Base-by-base conservation (phyloP, 495 filamentous ascomycete species). In the Aspergillus bridgeri region DNA sequence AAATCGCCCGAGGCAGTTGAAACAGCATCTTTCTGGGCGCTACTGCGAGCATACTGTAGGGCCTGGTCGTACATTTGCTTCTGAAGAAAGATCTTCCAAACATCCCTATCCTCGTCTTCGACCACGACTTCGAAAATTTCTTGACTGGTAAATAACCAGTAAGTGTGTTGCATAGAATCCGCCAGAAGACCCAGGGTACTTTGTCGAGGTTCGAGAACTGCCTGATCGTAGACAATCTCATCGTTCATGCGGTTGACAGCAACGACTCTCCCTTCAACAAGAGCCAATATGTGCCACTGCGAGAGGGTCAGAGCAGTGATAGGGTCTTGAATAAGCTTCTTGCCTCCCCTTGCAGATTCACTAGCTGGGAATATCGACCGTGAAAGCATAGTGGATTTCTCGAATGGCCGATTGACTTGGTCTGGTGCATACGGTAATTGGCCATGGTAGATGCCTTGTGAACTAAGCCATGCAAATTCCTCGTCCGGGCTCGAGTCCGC, bases 81-180 rank as follows among this genome's bases (percentile, higher is more conserved):
- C 60, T 87, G 80, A 24, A 97, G 73, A 80, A 96, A 87, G 20
- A 97, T 88, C 66, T 89, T 89, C 94, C 94, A 98, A 24, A 97
- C 82, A 74, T 98, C 92, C 61, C 93, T 75, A 63, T 93, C 90
- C 66, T 98, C 95, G 48, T 97, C 90, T 21, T 83, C 86, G 18
- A 90, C 87, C 9, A 91, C 89, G 47, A 98, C 88, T 75, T 98
- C 95, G 63, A 89, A 96, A 51, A 98, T 96, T 58, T 94, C 90
- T 56, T 88, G 78, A 5, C 81, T 78, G 1, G 95, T 98, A 66
- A 97, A 96, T 18, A 97, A 82, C 94, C 94, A 98, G 66, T 89
- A 97, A 1, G 94, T 98, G 58, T 90, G 92, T 75, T 97, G 95
- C 62, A 91, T 91, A 27, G 87, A 79, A 70, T 98, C 94, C 5